Evolutionary conservation across 2,329 filamentous ascomycete genomes (phyloP).

Genomic region (Myotisia sp.): DNA sequence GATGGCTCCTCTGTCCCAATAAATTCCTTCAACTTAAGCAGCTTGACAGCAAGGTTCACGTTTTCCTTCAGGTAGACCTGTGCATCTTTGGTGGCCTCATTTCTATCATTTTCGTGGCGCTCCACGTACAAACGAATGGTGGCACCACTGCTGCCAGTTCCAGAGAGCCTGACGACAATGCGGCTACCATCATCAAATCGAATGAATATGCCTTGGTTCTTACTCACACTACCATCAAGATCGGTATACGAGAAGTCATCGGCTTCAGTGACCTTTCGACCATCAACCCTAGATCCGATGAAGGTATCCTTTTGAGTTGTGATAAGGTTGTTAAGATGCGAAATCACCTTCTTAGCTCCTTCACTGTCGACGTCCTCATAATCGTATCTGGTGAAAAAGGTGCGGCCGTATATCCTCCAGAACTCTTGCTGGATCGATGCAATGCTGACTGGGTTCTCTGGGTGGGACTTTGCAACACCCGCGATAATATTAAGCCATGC

Average conservation of each 20-base stretch:
- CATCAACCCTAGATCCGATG: constrained; percentile 65
- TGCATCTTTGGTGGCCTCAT: constrained; percentile 64
- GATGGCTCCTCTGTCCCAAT: constrained; percentile 86
- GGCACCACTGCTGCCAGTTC: constrained; percentile 85
- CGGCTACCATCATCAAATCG: constrained; percentile 90
- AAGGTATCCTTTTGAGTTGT: constrained; percentile 55
- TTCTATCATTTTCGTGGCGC: constrained; percentile 74
- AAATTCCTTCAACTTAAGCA: constrained; percentile 88
- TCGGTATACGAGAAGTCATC: constrained; percentile 98
- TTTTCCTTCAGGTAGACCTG: constrained; percentile 90
- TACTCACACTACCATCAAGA: constrained; percentile 88
- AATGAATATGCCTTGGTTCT: constrained; percentile 90
- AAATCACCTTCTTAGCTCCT: constrained; percentile 79
- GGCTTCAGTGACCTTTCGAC: constrained; percentile 72
- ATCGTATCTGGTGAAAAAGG: constrained; percentile 98
- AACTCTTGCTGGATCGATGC: constrained; percentile 93
- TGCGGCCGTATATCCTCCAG: constrained; percentile 90
- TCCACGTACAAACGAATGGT: constrained; percentile 96
- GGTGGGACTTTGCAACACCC: constrained; percentile 69
- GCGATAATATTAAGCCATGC: constrained; percentile 99
- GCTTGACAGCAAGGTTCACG: constrained; percentile 66
- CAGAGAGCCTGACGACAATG: constrained; percentile 86
- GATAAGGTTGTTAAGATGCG: constrained; percentile 64
- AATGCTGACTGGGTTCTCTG: constrained; percentile 74
- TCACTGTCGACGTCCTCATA: constrained; percentile 91